Evolutionary conservation across 345 rosid species (phyloP), one percentile per base, ranked within the genome.

Genomic region (Eucalyptus decipiens): DNA sequence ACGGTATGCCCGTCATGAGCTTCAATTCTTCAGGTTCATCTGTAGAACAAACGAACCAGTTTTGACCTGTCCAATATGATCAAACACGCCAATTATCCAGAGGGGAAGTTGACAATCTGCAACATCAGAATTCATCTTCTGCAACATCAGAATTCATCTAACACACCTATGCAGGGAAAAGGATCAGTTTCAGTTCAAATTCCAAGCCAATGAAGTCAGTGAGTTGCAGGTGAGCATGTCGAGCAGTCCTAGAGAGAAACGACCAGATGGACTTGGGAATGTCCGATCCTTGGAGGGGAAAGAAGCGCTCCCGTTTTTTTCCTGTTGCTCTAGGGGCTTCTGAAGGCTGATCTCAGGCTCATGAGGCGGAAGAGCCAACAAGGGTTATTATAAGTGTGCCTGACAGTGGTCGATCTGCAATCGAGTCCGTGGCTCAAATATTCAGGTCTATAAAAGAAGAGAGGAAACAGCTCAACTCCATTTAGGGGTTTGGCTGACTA

Each of bases 391-490:
- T 91, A 88, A 99, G 95, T 54, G 98, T 96, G 87, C 99, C 98
- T 47, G 97, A 94, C 92, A 94, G 95, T 56, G 91, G 93, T 4
- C 93, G 93, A 90, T 92, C 95, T 6, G 97, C 98, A 19, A 95
- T 94, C 16, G 97, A 93, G 89, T 95, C 98, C 6, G 99, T 92
- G 7, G 97, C 97, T 32, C 92, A 97, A 49, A 97, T 97, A 90
- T 97, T 97, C 92, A 93, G 88, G 89, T 97, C 96, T 3, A 95
- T 96, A 93, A 98, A 97, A 92, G 93, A 94, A 91, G 98, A 95
- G 92, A 94, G 97, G 91, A 93, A 94, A 90, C 94, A 90, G 32
- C 9, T 89, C 4, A 92, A 93, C 72, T 88, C 93, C 30, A 54
- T 88, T 86, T 94, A 92, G 92, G 49, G 32, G 23, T 34, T 69